Conservation (phyloP, 768 basidiomycete genomes). For the Calocera cornea region DNA sequence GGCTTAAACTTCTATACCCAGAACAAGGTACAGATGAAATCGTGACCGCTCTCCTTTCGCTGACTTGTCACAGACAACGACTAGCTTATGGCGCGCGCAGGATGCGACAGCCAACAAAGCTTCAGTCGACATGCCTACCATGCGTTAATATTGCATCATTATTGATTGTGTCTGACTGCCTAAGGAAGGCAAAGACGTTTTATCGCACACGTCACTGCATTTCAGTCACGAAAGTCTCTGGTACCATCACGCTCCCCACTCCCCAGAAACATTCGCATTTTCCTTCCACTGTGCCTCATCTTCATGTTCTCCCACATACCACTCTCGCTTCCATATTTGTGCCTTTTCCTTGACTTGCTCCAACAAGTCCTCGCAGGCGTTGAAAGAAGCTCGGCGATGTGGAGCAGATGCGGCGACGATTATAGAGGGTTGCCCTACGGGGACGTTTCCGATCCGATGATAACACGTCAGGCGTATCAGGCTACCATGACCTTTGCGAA, state of each 20-base stretch:
- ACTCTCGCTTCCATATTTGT: slow-evolving; percentile 88
- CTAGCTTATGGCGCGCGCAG: slow-evolving; percentile 81
- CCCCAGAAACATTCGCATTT: slow-evolving; percentile 24
- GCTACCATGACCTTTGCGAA: slow-evolving; percentile 19
- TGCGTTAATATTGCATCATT: slow-evolving; percentile 13
- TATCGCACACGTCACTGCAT: background rate
- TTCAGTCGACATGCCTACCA: slow-evolving; percentile 78
- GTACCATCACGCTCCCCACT: background rate
- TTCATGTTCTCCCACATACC: slow-evolving; percentile 49
- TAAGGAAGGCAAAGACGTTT: background rate
- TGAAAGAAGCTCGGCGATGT: slow-evolving; percentile 69
- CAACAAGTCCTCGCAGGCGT: slow-evolving; percentile 67
- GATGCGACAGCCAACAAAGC: slow-evolving; percentile 49
- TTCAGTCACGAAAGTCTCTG: too few relatives aligned
- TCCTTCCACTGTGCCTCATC: slow-evolving; percentile 57
- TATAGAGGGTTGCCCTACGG: slow-evolving; percentile 68
- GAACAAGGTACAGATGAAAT: slow-evolving; percentile 43
- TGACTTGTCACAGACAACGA: slow-evolving; percentile 53
- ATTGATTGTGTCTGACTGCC: background rate
- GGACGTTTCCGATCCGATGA: slow-evolving; percentile 54
- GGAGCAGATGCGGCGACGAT: slow-evolving; percentile 76
- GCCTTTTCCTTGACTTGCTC: slow-evolving; percentile 71
- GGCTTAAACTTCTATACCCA: slow-evolving; percentile 95
- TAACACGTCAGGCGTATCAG: slow-evolving; percentile 49
- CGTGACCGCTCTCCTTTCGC: background rate